A percentile compares a stretch with the other conserved stretches of the same genome.
Evolutionary conservation across 2,329 filamentous ascomycete genomes (phyloP).

Genomic region (Hansfordia pulvinata): DNA sequence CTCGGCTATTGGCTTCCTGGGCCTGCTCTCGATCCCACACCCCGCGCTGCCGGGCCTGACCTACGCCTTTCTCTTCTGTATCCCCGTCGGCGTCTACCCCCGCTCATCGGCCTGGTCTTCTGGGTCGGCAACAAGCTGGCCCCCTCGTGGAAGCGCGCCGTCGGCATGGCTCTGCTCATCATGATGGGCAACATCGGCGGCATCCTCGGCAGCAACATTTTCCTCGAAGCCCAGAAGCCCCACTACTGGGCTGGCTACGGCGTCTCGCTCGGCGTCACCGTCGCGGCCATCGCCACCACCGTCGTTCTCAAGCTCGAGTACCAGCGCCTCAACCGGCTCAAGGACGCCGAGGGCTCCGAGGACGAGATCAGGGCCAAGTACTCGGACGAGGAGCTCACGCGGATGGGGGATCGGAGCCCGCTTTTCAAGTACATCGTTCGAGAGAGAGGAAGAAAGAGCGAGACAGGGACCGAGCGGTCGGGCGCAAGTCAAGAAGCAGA

Average conservation of each 20-base stretch:
- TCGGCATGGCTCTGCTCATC: slow-evolving; percentile 14
- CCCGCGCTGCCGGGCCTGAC: slow-evolving; percentile 11
- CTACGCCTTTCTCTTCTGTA: background rate
- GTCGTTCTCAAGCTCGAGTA: slow-evolving; percentile 4
- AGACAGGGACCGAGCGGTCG: too few relatives aligned
- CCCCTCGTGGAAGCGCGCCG: slow-evolving; percentile 12
- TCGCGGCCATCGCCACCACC: slow-evolving; percentile 2
- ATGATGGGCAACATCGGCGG: slow-evolving; percentile 17
- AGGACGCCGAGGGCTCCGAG: slow-evolving; percentile 7
- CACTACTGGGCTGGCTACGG: slow-evolving; percentile 22
- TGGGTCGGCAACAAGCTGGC: slow-evolving; percentile 17
- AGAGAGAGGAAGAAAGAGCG: too few relatives aligned
- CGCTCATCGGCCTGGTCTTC: slow-evolving; percentile 13
- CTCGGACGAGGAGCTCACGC: slow-evolving; percentile 3
- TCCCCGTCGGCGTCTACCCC: slow-evolving; percentile 15
- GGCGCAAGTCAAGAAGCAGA: too few relatives aligned
- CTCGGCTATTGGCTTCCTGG: too few relatives aligned
- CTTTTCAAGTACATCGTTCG: slow-evolving; percentile 1
- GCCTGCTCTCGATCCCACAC: slow-evolving; percentile 13
- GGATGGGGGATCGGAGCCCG: slow-evolving; percentile 2
- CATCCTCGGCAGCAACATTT: slow-evolving; percentile 24
- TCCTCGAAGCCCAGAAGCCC: slow-evolving; percentile 19
- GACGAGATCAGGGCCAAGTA: slow-evolving; percentile 5
- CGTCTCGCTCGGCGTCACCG: slow-evolving; percentile 14
- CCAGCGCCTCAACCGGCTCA: slow-evolving; percentile 13